Conservation (phyloP, 306 rosid species). For the Pterocarpus santalinus region DNA sequence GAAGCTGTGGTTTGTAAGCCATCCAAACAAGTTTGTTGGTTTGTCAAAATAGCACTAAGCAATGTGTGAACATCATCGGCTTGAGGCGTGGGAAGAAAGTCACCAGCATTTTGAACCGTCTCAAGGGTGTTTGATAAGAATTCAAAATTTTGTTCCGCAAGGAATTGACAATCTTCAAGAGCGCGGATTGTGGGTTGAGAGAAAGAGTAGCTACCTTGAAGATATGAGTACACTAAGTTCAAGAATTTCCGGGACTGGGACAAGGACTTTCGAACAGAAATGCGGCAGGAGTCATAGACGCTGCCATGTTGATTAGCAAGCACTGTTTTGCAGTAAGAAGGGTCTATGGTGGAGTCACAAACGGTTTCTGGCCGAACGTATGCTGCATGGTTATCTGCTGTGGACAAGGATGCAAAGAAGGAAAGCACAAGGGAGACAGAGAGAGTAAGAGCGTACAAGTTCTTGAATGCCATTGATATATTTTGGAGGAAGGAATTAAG, state of each 20-base stretch:
- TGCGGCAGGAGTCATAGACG: conserved; percentile 60
- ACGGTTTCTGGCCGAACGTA: conserved; percentile 45
- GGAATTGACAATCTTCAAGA: conserved; percentile 66
- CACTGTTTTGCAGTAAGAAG: conserved; percentile 64
- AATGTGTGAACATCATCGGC: conserved; percentile 67
- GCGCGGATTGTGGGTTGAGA: conserved; percentile 60
- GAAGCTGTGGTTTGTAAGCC: conserved; percentile 65
- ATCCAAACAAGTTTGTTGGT: conserved; percentile 74
- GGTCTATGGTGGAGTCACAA: conserved; percentile 62
- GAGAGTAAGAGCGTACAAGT: conserved; percentile 1
- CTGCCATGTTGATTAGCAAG: conserved; percentile 59
- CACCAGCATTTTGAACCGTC: conserved; percentile 46
- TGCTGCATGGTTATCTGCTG: conserved; percentile 43
- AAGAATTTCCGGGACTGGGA: conserved; percentile 66
- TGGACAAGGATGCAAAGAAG: conserved; percentile 29
- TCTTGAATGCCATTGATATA: conserved; percentile 36
- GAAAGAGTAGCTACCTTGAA: neutral
- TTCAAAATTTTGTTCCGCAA: conserved; percentile 64
- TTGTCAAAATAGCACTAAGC: conserved; percentile 76
- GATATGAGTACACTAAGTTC: conserved; percentile 48
- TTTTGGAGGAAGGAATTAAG: neutral
- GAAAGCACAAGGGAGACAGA: conserved; percentile 34
- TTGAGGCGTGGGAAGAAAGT: conserved; percentile 47
- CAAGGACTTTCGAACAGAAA: conserved; percentile 59
- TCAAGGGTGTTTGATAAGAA: conserved; percentile 51